Base-by-base conservation (phyloP, 768 basidiomycete genomes). In the Chiua virens region DNA sequence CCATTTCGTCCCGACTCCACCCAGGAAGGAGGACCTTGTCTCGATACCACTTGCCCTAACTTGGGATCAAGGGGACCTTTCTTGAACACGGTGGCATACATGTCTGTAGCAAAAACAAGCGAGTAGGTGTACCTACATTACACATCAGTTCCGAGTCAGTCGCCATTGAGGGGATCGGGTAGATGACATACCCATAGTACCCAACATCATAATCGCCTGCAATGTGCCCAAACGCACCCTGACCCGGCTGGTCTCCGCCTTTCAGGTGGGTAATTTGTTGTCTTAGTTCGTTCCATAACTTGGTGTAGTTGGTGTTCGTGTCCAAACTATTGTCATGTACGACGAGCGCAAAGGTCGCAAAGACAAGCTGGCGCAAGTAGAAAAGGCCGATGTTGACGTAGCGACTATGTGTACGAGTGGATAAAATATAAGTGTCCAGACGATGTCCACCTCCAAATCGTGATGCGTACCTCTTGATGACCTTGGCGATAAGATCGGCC, bases 331-430 rank as follows among this genome's bases (percentile, higher is more conserved):
- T 64, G 46, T 64, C 46, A 42, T 64, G 64, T 2, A 64, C 61
- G 38, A n/a, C 30, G 20, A 64, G 28, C 40, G 66, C 63, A 43
- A 66, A 64, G 50, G 45, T 64, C 48, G 63, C 89, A 60, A 90
- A 91, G 78, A 92, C 93, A 7, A 93, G 72, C 64, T 94, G 92
- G 23, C 63, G 61, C 32, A 64, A 56, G 50, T 87, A 89, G 69
- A 83, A 89, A 28, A 94, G 69, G 9, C 92, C 92, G 36, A 89
- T 80, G 50, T 92, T 91, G 53, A 89, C 86, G 53, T 91, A 90
- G 55, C 84, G 83, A 56, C 83, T 84, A 48, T 11, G 15, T 15
- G 6, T 8, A 5, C 34, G n/a, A n/a, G 34, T 34, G 34, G 6
- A 34, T 17, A 6, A 30, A 14, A 7, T 35, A n/a, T 23, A 9